Evolutionary conservation across 2,329 filamentous ascomycete genomes (phyloP), one percentile per base, ranked within the genome.

Genomic region (Fusarium sp.): DNA sequence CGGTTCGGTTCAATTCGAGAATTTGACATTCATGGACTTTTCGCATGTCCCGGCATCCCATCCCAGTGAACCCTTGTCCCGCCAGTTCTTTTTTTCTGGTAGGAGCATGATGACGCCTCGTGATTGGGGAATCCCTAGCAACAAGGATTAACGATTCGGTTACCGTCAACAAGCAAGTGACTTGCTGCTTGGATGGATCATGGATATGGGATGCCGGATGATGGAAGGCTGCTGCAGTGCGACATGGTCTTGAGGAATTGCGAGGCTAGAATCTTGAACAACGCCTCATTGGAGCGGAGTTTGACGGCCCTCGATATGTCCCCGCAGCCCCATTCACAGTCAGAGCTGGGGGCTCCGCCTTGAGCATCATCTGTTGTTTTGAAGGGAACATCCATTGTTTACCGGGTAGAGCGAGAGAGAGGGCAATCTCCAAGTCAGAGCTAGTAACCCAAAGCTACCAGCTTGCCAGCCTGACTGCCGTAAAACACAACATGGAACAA

Each of bases 321-420:
- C 62, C 72, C 72, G 63, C 72, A 65, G 58, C 69, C 61, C 72
- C 69, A 63, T 66, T 63, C 43, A 48, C 8, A 27, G 39, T 64
- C 33, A 20, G 10, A 39, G 22, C 60, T 63, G 48, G 72, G 69
- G 69, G 69, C 68, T 52, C 35, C 43, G 52, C 54, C 45, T 63
- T 63, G 73, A 31, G 35, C 69, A 72, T 74, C 68, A 62, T 57
- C 61, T 71, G 39, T 72, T 39, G 61, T 56, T 43, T 56, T 35
- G 33, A 37, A n/a, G 22, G 43, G 58, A 35, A 10, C 57, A 14
- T 48, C 22, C 43, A 48, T 35, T 58, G 33, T 58, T 27, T 58
- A 58, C 56, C 14, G 22, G 45, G 45, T 50, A 29, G 45, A 50
- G 45, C 45, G 13, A 37, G 29, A 18, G 24, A n/a, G 29, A 31